Evolutionary conservation across 2,329 filamentous ascomycete genomes (phyloP), one percentile per base, ranked within the genome.

Genomic region (Cytospora paraplurivora): DNA sequence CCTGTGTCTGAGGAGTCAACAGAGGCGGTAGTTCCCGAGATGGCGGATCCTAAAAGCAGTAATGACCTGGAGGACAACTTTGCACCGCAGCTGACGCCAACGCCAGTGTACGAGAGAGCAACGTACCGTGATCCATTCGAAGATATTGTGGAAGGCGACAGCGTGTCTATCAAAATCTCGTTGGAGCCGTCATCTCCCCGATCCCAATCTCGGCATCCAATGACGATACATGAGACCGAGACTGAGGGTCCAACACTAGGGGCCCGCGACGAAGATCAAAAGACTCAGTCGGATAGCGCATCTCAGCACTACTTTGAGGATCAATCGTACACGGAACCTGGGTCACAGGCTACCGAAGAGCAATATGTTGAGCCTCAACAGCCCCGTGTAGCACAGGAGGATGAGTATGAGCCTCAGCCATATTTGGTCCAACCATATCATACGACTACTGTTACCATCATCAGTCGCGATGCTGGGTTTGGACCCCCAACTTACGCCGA

Each of bases 111-210:
- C 55, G 69, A 71, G 35, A 77, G 74, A 66, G 71, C 75, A 10
- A 78, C 81, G 56, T 84, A 85, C 68, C 78, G 78, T 61, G 82
- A 80, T 64, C 80, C 81, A 0, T 85, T 84, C 59, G 78, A 80
- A 7, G 80, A 84, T 37, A 64, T 66, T 33, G 55, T 63, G 37
- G 79, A 81, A 2, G 68, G 62, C 13, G 77, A 78, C 38, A 70
- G 73, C 27, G 72, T 74, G 17, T 77, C 78, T 13, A 77, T 79
- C 64, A 73, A 77, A 32, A 75, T 79, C 65, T 76, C 77, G 6
- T 70, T 79, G 41, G 77, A 79, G 67, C 66, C 74, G n/a, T 68
- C 71, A 7, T 69, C 72, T n/a, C 65, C 69, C 47, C 60, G 58
- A 27, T 19, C 50, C 8, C 47, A 32, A 27, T 35, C 50, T 17